These are phyloP conservation scores for Gossypioides kirkii DNA, from an alignment of 345 rosid species.

Conservation along the genomic window DNA sequence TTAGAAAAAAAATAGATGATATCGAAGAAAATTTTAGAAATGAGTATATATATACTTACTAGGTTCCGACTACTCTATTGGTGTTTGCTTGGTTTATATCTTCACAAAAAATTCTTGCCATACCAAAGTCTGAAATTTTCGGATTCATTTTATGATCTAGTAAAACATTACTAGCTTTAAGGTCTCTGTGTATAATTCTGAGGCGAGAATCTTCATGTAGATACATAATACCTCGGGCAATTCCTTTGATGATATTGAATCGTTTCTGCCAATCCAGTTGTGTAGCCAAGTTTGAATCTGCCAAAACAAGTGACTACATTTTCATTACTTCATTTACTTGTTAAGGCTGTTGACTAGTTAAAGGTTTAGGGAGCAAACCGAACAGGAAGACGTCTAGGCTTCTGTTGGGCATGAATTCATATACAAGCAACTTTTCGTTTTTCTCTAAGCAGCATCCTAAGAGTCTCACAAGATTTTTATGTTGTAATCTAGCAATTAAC, in stretches of 20 bases:
- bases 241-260: not conserved
- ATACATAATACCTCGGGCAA: slow-evolving; percentile 34
- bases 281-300: not conserved
- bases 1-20: not conserved
- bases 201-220: slow-evolving; percentile 40
- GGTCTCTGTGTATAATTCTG: slow-evolving; percentile 28
- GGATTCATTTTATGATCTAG: slow-evolving; percentile 24
- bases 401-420: not conserved
- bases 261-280: not conserved
- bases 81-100: slow-evolving; percentile 29
- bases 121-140: slow-evolving; percentile 31
- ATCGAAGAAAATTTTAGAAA: not conserved
- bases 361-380: not conserved
- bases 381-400: not conserved
- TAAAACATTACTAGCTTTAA: slow-evolving; percentile 23
- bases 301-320: not conserved
- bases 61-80: slow-evolving; percentile 25
- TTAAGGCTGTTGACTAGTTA: not conserved
- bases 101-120: slow-evolving; percentile 29
- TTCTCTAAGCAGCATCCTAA: slow-evolving; percentile 22
- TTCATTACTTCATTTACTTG: not conserved
- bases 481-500: not conserved
- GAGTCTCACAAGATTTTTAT: not conserved
- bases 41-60: not conserved
- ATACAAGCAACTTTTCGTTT: slow-evolving; percentile 14